Evolutionary conservation across 2,329 filamentous ascomycete species (phyloP).

Genomic region (Nemania serpens): DNA sequence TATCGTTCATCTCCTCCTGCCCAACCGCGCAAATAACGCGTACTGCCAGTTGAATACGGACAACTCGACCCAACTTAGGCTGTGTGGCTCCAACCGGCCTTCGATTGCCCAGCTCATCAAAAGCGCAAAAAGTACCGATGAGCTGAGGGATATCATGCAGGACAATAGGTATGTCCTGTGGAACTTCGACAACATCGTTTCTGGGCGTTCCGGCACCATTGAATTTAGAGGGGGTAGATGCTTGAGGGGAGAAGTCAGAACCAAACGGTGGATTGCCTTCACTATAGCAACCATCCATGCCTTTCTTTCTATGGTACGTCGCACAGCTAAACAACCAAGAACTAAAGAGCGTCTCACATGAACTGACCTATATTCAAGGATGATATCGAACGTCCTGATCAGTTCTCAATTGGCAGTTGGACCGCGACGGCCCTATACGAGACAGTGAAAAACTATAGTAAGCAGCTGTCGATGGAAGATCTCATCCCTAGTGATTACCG

Average conservation of each 20-base stretch:
- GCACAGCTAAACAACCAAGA: too few species aligned
- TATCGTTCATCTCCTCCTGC: background rate
- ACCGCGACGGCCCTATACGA: background rate
- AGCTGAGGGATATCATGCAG: slow-evolving; percentile 2
- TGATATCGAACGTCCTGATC: background rate
- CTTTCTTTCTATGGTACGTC: too few species aligned
- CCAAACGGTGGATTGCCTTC: background rate
- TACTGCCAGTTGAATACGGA: slow-evolving; percentile 5
- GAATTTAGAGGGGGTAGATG: background rate
- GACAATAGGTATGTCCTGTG: background rate
- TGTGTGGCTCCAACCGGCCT: background rate
- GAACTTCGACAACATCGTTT: slow-evolving; percentile 2
- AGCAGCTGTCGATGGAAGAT: background rate
- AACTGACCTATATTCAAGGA: too few species aligned
- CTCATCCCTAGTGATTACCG: background rate
- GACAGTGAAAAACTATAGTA: background rate
- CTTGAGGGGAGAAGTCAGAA: background rate
- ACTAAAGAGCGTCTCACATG: too few species aligned
- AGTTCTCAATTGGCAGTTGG: background rate
- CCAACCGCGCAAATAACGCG: background rate
- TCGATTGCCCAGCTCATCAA: background rate
- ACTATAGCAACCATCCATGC: background rate
- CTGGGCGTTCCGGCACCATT: background rate
- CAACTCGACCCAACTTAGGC: background rate
- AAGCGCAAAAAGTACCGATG: background rate